Evolutionary conservation across 345 rosid genomes (phyloP).

Genomic region (Bruguiera sexangula): DNA sequence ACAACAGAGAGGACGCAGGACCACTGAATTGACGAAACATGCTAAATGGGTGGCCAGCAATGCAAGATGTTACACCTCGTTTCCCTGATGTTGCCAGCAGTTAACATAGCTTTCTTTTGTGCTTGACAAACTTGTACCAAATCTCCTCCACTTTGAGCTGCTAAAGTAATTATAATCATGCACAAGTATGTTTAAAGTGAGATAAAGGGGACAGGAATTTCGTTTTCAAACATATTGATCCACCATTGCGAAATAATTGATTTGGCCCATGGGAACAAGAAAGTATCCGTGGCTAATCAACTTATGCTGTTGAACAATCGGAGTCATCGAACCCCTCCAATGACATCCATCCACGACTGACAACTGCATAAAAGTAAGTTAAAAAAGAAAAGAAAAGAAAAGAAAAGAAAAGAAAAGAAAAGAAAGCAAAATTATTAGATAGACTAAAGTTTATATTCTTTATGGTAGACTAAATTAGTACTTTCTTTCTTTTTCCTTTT

Average conservation of each 20-base stretch:
- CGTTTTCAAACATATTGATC: not conserved
- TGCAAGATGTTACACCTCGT: conserved; percentile 14
- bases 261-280: not conserved
- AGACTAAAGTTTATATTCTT: too few relatives aligned
- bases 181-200: conserved; percentile 8
- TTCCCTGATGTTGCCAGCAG: not conserved
- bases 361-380: too few relatives aligned
- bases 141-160: not conserved
- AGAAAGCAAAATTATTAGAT: too few relatives aligned
- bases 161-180: conserved; percentile 5
- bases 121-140: not conserved
- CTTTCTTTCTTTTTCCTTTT: too few relatives aligned
- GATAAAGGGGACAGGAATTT: not conserved
- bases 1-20: conserved; percentile 9
- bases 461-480: too few relatives aligned
- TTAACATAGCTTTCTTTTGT: not conserved
- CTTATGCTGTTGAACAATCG: not conserved
- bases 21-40: conserved; percentile 24
- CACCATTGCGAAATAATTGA: not conserved
- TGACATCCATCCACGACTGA: too few relatives aligned
- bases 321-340: not conserved
- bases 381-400: too few relatives aligned
- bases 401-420: too few relatives aligned
- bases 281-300: not conserved
- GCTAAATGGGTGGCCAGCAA: conserved; percentile 6